Base-by-base conservation (phyloP, 495 filamentous ascomycete species). In the Halenospora varia region DNA sequence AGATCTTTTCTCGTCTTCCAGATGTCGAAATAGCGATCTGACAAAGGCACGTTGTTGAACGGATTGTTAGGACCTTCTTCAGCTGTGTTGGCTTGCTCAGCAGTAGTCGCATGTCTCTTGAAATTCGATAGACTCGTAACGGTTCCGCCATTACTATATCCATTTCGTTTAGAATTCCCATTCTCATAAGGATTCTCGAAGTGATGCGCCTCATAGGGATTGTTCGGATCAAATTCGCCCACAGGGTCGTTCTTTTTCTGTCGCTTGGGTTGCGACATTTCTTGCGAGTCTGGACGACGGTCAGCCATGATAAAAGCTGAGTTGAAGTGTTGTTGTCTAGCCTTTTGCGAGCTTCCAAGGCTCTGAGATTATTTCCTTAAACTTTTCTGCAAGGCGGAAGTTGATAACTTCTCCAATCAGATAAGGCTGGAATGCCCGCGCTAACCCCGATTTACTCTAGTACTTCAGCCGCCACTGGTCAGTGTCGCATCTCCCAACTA, bases 181-280 rank as follows among this genome's bases (percentile, higher is more conserved):
- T 69, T 69, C 24, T 24, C 15, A 8, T 18, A 29, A 11, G 49
- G 45, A 17, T 51, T 65, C 44, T 88, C 77, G 70, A 91, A 88
- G 82, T 88, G 88, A 67, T 99, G 95, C 49, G 92, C 90, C 49
- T 97, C 83, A 71, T 99, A 97, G 2, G 88, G 88, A 66, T 97
- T 97, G 62, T 48, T 25, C 10, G 66, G 66, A 48, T 75, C 71
- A 13, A 66, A 42, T 13, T 35, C 13, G 29, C 4, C 29, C 29
- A 6, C 13, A 13, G 13, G 6, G 39, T 60, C 59, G 25, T 62
- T 69, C 44, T 74, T 75, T 57, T 76, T 76, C 44, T 70, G 66
- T 19, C 76, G 70, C 63, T 81, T 81, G 39, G 70, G 69, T 35
- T 71, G 70, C 25, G 68, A 51, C 56, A 62, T 64, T 25, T 73